Evolutionary conservation across 2,329 filamentous ascomycete genomes (phyloP), one percentile per base, ranked within the genome.

Genomic region (Niveomyces coronatus): DNA sequence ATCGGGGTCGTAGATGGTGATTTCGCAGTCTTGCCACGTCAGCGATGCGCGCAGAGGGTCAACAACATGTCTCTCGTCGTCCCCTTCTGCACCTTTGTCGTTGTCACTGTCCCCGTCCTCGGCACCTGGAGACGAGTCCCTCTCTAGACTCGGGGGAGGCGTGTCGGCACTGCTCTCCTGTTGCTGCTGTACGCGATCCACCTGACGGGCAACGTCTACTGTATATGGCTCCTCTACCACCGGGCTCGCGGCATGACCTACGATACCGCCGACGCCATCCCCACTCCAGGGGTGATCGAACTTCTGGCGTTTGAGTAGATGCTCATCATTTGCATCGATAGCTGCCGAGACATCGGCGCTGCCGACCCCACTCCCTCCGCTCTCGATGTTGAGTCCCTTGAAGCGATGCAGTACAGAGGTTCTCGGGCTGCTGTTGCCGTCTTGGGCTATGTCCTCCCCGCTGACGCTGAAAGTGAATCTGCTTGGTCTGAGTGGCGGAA

Each of bases 1-100:
- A 28, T 75, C 63, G 1, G 75, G 72, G 47, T 79, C 71, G 53
- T 80, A 77, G 19, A 79, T 65, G 2, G 77, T 81, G 43, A 82
- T 81, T 51, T 81, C 77, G 47, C 80, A 71, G 45, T 79, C 74
- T 48, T 76, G 75, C 77, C 77, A 82, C 2, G 77, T 81, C 37
- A 80, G 60, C 3, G 74, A 67, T 6, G 75, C 74, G 24, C 74
- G 65, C 9, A 76, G 51, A 0, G 72, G 71, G 39, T 76, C 73
- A 37, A 65, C 57, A 19, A 73, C 54, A 29, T 55, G 47, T 10
- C 52, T 48, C 10, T 59, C 61, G 8, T 60, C 54, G 9, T 31
- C 35, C n/a, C n/a, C n/a, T n/a, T n/a, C n/a, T n/a, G n/a, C 22
- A 8, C 62, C 56, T 13, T 44, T 44, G 20, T 49, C 51, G n/a